phyloP scores from a whole-genome alignment of 306 rosid species.

The Senna tora region DNA sequence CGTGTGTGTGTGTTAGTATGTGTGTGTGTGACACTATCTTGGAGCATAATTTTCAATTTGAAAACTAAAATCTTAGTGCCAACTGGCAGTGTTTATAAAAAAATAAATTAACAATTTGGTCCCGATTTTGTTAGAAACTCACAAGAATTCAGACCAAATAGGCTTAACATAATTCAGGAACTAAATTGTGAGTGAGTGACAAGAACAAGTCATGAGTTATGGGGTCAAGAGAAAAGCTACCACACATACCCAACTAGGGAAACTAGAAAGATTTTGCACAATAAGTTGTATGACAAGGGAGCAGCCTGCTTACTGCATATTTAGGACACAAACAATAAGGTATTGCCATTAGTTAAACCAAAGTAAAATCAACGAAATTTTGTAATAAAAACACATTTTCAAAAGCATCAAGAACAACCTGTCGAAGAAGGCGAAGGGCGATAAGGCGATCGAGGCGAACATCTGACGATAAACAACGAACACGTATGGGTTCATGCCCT shows the following conservation, averaged over 20 bases:
- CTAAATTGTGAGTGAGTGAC: not conserved
- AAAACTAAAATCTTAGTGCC: not conserved
- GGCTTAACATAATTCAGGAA: too few relatives aligned
- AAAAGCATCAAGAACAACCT: too few relatives aligned
- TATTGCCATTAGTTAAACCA: not conserved
- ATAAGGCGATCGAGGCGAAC: conserved; percentile 69
- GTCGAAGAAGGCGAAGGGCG: conserved; percentile 82
- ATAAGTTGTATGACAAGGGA: conserved; percentile 61
- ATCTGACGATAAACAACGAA: conserved; percentile 94
- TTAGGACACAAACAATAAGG: not conserved
- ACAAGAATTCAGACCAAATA: too few relatives aligned
- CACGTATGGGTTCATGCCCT: conserved; percentile 87
- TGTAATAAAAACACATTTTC: too few relatives aligned
- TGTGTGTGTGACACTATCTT: conserved; percentile 6
- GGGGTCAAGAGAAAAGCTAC: conserved; percentile 35
- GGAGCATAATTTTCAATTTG: conserved; percentile 8
- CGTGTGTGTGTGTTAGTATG: too few relatives aligned
- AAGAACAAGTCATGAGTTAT: not conserved
- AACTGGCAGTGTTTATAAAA: too few relatives aligned
- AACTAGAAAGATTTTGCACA: conserved; percentile 72
- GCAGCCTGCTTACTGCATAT: conserved; percentile 64
- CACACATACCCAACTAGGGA: conserved; percentile 78
- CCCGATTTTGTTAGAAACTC: too few relatives aligned
- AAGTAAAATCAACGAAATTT: not conserved
- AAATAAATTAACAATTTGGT: too few relatives aligned